Base-by-base conservation (phyloP, 2,329 filamentous ascomycete species). In the Trichoderma atroviride region DNA sequence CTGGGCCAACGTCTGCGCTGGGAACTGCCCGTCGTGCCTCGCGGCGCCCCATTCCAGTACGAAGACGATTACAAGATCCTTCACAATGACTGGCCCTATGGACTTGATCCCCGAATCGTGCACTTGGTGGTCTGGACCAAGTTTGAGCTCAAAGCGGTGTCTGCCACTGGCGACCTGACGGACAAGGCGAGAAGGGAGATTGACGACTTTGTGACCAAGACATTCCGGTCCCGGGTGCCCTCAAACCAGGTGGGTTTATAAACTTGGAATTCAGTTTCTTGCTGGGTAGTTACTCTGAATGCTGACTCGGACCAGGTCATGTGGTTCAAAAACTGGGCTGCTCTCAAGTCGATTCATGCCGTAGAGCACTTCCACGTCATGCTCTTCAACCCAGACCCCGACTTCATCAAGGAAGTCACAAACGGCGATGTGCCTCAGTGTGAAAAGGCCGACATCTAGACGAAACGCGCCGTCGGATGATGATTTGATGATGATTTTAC, bases 321-420 rank as follows among this genome's bases (percentile, higher is more conserved):
- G 66, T 79, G 77, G 78, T 87, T 92, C 67, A 81, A 92, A 83
- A 98, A 98, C 76, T 97, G 94, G 93, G 87, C 84, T 66, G 88
- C 86, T 19, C 82, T 97, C 73, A 97, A 97, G 82, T 96, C 91
- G 29, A 88, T 98, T 33, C 88, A 93, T 74, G 89, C 92, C 0
- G 88, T 98, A 13, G 94, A 97, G 83, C 95, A 98, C 78, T 96
- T 98, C 76, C 95, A 98, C 79, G 91, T 97, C 76, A 94, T 97
- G 93, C 83, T 97, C 66, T 92, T 90, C 78, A 85, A 92, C 74
- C 90, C 94, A 0, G 89, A 95, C 74, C 83, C 84, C 50, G 84
- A 83, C 4, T 93, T 96, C 73, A 80, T 97, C 57, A 81, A 83
- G 63, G 82, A 88, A 68, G 85, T 97, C 71, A 97, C 93, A 6